Base-by-base conservation (phyloP, 257 asterid species). In the Solanum phureja region DNA sequence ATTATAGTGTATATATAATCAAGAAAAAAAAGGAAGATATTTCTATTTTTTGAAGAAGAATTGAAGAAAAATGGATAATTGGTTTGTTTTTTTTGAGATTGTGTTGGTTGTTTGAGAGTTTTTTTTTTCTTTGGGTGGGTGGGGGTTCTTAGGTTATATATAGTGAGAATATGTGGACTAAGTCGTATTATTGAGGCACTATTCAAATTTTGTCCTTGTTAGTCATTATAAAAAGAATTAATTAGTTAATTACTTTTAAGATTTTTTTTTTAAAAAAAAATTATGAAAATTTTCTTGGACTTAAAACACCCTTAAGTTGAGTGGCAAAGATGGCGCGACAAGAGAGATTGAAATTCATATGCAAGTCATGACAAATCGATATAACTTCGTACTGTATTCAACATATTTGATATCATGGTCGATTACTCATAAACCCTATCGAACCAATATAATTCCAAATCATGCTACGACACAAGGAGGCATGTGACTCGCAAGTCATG, bases 401-500 rank as follows among this genome's bases (percentile, higher is more conserved):
- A 24, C 4, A 68, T 27, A 5, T 24, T 6, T 62, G 71, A 62
- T n/a, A 62, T 27, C 19, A 66, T 10, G 10, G 0, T 27, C 4
- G 1, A 12, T 27, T 68, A 13, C 23, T 68, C 2, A 6, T 12
- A 68, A 27, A 6, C 0, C 9, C 0, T 0, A 27, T 24, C 21
- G 10, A 13, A 66, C 4, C 10, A 6, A 66, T 27, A 66, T 27
- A 13, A 11, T 66, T 27, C 2, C 10, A 12, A 66, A 66, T 5
- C 10, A 0, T 0, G 11, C 11, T 27, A 27, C 21, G 3, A 11
- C 71, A 5, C 19, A 27, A 66, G 1, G 0, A 27, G 27, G 34
- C 21, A 66, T 11, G 73, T 24, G 73, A 66, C 19, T 66, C 7
- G 9, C 8, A 24, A 66, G 35, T 66, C 73, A 66, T 11, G 73